Base-by-base conservation (phyloP, 73 alveolate species). In the Effrenium voratum region DNA sequence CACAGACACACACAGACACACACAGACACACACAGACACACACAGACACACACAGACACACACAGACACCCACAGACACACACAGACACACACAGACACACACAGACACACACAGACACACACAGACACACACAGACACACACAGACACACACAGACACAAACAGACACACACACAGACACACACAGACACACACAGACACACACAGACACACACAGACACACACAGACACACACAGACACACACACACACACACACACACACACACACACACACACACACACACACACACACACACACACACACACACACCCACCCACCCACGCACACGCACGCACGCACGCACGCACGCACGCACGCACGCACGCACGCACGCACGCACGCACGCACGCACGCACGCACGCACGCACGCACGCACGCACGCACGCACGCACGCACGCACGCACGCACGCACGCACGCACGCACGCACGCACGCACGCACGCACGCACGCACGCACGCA, bases 401-500 rank as follows among this genome's bases (percentile, higher is more conserved):
- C 79, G 24, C 79, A 36, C 79, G 24, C 79, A 36, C 79, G 24
- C 79, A 32, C 79, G 41, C 79, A 32, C 79, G 41, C 79, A 22
- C 79, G 24, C 79, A 36, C 79, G 24, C 79, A 36, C 79, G 24
- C 79, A 32, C 79, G 41, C 79, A 32, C 79, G 41, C 79, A 32
- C 79, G 24, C 79, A 36, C 79, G 24, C 79, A 36, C 79, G 19
- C 63, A 66, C 79, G 79, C 79, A 66, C 79, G 79, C 79, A 66
- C 79, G 79, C 79, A 66, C 79, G 79, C 79, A 66, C 79, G 38
- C 79, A 26, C 79, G 38, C 79, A 26, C 79, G 38, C 79, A 66
- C 79, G 79, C 79, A 26, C 79, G 38, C 79, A 66, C 79, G 79
- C 79, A 66, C 79, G 79, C 79, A 66, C 79, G 38, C 79, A 26